phyloP scores from a whole-genome alignment of 2,329 filamentous ascomycete species.

The Cyclaneusma minus region DNA sequence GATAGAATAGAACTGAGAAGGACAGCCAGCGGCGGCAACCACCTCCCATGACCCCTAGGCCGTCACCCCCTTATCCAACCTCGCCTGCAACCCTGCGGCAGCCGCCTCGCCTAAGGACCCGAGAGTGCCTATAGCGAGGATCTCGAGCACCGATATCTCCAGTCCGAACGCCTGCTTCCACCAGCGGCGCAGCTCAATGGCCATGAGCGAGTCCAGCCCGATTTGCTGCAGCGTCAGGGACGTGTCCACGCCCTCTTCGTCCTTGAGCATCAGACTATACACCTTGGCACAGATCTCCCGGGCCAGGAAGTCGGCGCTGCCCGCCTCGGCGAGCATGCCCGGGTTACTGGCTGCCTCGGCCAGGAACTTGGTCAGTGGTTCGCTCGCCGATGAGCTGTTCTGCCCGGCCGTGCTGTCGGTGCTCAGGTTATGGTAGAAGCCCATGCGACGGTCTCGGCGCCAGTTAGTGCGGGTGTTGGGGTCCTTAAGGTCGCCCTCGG shows the following conservation, averaged over 20 bases:
- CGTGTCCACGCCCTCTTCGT: slow-evolving; percentile 3
- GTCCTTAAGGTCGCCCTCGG: slow-evolving; percentile 3
- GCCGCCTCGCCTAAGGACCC: too few species aligned
- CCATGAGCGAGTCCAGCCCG: slow-evolving; percentile 7
- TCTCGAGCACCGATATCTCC: slow-evolving; percentile 5
- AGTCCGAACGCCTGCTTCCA: slow-evolving; percentile 15
- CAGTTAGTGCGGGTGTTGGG: slow-evolving; percentile 4
- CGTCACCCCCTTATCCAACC: too few species aligned
- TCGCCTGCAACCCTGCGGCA: too few species aligned
- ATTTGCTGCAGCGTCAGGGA: slow-evolving; percentile 2
- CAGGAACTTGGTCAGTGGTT: slow-evolving; percentile 1
- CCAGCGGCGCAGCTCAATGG: slow-evolving; percentile 8
- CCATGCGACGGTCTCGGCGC: slow-evolving; percentile 7
- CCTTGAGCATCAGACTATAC: slow-evolving; percentile 4
- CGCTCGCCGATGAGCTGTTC: slow-evolving; percentile 3
- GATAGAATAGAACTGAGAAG: too few species aligned
- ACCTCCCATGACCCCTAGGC: too few species aligned
- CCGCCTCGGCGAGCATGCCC: slow-evolving; percentile 1
- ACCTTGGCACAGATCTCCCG: slow-evolving; percentile 3
- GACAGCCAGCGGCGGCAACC: too few species aligned
- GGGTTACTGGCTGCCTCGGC: neutral
- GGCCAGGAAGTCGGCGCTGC: slow-evolving; percentile 2
- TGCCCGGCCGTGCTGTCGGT: neutral
- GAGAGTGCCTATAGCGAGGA: too few species aligned
- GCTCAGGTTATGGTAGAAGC: slow-evolving; percentile 5